Conservation (phyloP, 306 rosid genomes). For the Chamaecrista fasciculata region DNA sequence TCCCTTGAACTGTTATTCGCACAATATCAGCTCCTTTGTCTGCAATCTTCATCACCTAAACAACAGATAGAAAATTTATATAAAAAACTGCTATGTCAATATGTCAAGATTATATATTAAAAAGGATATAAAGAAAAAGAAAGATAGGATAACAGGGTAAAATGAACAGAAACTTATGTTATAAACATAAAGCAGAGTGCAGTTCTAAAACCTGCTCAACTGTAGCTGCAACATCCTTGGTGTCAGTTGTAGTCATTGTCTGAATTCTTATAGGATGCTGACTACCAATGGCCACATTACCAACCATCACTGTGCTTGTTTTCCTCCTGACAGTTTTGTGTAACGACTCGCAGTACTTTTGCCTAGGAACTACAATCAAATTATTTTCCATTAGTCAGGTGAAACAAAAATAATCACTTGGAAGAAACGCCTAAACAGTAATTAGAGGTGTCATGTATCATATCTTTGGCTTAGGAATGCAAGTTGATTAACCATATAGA, state of each 20-base stretch:
- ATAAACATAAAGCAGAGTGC: conserved; percentile 12
- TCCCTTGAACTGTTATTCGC: conserved; percentile 95
- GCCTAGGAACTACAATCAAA: conserved; percentile 78
- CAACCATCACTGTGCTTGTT: conserved; percentile 92
- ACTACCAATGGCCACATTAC: conserved; percentile 82
- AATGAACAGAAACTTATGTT: background rate
- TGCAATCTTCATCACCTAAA: conserved; percentile 90
- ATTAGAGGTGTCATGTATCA: no score
- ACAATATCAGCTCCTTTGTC: conserved; percentile 94
- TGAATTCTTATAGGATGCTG: conserved; percentile 97
- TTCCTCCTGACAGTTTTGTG: conserved; percentile 85
- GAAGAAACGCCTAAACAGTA: background rate
- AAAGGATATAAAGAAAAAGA: background rate
- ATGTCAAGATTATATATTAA: background rate
- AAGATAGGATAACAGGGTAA: background rate
- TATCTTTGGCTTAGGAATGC: no score
- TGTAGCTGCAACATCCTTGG: conserved; percentile 88
- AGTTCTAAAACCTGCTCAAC: conserved; percentile 77
- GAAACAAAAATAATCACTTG: conserved; percentile 16
- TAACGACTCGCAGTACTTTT: conserved; percentile 85
- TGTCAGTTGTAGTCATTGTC: conserved; percentile 96
- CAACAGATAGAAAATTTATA: conserved; percentile 25
- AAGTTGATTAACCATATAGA: no score
- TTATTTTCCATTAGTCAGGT: conserved; percentile 32
- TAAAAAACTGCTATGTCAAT: conserved; percentile 16